Base-by-base conservation (phyloP, 495 filamentous ascomycete genomes). In the Diplogelasinospora grovesii region DNA sequence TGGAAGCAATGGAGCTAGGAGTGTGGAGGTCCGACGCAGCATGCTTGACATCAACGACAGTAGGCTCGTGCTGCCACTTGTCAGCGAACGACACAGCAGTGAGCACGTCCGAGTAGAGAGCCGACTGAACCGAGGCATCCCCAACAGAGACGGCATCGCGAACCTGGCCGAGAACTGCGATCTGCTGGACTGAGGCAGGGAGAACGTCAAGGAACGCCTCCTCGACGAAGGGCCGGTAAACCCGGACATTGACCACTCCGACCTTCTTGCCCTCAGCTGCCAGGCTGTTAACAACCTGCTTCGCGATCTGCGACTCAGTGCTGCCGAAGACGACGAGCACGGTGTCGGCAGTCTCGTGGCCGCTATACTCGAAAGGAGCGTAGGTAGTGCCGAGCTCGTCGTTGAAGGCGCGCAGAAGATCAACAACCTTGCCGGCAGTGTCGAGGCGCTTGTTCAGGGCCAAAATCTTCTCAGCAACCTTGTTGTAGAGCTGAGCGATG, bases 221-320 rank as follows among this genome's bases (percentile, higher is more conserved):
- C 65, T 98, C 92, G 19, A 88, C 77, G 58, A 98, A 97, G 1
- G 92, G 92, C 21, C 89, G 78, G 69, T 96, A 97, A 36, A 98
- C 74, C 41, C 92, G 82, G 35, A 97, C 90, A 48, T 85, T 89
- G 51, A 98, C 67, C 14, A 89, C 85, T 45, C 92, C 92, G 39
- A 96, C 75, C 57, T 79, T 82, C 39, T 75, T 71, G 48, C 81
- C 87, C 43, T 79, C 71, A 48, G 77, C 77, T 18, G 79, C 73
- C 36, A 97, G 67, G 16, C 78, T 78, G 23, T 76, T 66, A 3
- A 86, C 84, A 36, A 97, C 78, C 63, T 95, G 89, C 39, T 82
- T 77, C 49, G 85, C 79, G 33, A 97, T 68, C 43, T 89, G 83
- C 14, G 85, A 81, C 66, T 98, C 92, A 5, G 86, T 78, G 37